Evolutionary conservation across 257 asterid genomes (phyloP), one percentile per base, ranked within the genome.

Genomic region (Lycium ferocissimum): DNA sequence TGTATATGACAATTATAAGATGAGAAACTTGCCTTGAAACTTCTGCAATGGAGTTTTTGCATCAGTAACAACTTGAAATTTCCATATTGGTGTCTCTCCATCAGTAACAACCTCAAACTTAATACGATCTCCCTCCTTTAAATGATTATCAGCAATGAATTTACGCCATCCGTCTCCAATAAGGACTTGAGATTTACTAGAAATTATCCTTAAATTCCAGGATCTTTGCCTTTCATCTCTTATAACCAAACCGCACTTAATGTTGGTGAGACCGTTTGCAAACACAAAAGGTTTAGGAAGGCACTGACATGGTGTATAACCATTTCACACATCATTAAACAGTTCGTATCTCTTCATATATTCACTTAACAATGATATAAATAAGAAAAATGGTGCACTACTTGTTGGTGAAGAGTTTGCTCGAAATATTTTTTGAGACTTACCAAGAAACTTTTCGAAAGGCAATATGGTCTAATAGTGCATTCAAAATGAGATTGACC

Each of bases 401-500:
- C 5, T 63, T 26, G 33, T 9, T 18, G 33, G 7, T 4, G 40
- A 26, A 22, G 17, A 18, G 1, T 70, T 40, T 58, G n/a, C 22
- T 2, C 7, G 22, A 18, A 40, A 67, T 65, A 18, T 18, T 7
- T 43, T 72, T n/a, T 72, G 35, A 45, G 11, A 72, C 58, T 9
- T 72, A 72, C 80, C 58, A 72, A 18, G 35, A 9, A 72, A n/a
- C 59, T 38, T 1, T 3, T 45, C 1, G 59, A 72, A 45, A 72
- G 38, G n/a, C 80, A 72, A 72, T 72, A 72, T 47, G 15, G 35
- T 72, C 38, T 45, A n/a, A 72, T 6, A 18, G 7, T 72, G 58
- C 58, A 72, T 10, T 45, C 80, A 72, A 72, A 45, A 72, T n/a
- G n/a, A 45, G 80, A 65, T 65, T 33, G 45, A 65, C 72, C 45